Base-by-base conservation (phyloP, 805 yeast species). In the Candida mattraensis region DNA sequence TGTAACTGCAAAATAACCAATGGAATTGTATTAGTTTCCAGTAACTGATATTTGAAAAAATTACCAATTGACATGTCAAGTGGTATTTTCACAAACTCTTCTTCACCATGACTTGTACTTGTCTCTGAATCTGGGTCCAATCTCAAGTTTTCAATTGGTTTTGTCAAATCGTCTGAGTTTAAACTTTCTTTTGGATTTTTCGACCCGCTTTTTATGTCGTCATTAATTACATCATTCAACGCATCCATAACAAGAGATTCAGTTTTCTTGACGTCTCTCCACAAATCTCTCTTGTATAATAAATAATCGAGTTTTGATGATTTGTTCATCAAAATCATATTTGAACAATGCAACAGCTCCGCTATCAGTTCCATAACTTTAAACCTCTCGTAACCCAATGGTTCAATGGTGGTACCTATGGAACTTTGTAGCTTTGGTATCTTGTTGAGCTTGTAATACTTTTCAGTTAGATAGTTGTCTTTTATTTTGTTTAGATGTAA, bases 261-360 rank as follows among this genome's bases (percentile, higher is more conserved):
- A 3, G 62, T 58, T 27, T 69, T 61, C 31, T 79, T 66, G 15
- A 80, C 69, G 22, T 67, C 71, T 40, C 98, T 72, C 41, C 81
- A 76, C 8, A 64, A 57, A 50, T 89, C 96, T 33, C 98, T 74
- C 40, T 81, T 78, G 30, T 63, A 60, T 16, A 87, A 79, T 28
- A 87, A 72, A 19, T 69, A 69, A 41, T 58, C 86, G 81, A 36
- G 84, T 80, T 51, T 53, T 33, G 70, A 69, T 18, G 77, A 77
- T 29, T 89, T 87, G 58, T 91, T 93, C 59, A 93, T 73, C 15
- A 89, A 69, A 2, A 81, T 81, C 98, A 93, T 93, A 63, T 93
- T 93, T 15, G 96, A 87, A 55, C 99, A 93, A 61, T 93, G 99
- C 38, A 93, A 64, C 18, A 93, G 69, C 56, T 93, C 99, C 0